phyloP scores from a whole-genome alignment of 768 basidiomycete species.

The Lentinula aciculospora region DNA sequence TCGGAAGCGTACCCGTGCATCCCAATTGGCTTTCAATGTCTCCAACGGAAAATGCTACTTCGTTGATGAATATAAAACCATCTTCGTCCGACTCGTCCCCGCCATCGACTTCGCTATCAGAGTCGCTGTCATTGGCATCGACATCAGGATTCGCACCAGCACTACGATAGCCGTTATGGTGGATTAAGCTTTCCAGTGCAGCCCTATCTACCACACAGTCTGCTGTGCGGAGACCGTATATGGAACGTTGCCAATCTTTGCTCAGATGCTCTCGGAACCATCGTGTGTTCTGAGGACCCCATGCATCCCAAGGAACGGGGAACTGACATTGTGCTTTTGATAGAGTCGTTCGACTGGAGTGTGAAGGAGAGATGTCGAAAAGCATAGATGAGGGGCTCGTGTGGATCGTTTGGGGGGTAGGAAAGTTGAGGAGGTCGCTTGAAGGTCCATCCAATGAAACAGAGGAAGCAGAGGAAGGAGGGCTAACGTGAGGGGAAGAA shows the following conservation, averaged over 20 bases:
- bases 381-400: background rate
- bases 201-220: conserved; percentile 28
- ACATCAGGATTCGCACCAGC: background rate
- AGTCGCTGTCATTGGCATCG: background rate
- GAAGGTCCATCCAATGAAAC: background rate
- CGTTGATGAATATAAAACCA: background rate
- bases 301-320: conserved; percentile 38
- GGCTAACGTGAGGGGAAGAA: conserved; percentile 6
- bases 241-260: conserved; percentile 52
- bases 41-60: background rate
- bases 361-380: conserved; percentile 3
- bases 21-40: background rate
- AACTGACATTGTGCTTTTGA: conserved; percentile 16
- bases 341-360: conserved; percentile 7
- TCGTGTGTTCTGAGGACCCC: conserved; percentile 47
- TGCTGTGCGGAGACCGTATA: conserved; percentile 44
- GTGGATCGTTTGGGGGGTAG: background rate
- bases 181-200: conserved; percentile 2
- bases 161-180: background rate
- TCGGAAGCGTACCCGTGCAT: background rate
- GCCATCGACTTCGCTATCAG: conserved; percentile 3
- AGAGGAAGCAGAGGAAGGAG: background rate
- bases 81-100: background rate
- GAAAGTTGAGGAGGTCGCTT: background rate
- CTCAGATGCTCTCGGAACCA: conserved; percentile 47